Evolutionary conservation across 2,329 filamentous ascomycete species (phyloP), one percentile per base, ranked within the genome.

Genomic region (Exutisphaerella laricina): DNA sequence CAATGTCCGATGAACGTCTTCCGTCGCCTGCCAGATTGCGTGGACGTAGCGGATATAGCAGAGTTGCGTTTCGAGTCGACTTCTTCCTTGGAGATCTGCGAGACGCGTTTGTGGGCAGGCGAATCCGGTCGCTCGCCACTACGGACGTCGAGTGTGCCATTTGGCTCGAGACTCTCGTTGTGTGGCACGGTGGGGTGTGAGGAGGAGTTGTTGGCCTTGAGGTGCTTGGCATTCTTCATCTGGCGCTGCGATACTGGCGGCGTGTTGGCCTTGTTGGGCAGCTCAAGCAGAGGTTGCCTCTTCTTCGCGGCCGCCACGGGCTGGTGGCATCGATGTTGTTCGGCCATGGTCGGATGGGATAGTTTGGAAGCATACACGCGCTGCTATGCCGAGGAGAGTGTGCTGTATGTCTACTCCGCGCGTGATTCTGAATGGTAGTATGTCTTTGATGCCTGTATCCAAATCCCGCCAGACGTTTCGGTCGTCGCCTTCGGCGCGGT

Each of bases 1-100:
- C 92, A 98, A 53, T 90, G 90, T 0, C 92, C 92, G 57, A 98
- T 86, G 57, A 88, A 84, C 8, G 84, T 86, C 49, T 75, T 73
- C 4, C 73, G 69, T 40, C 58, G 62, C 40, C 71, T 73, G 20
- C 59, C 61, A 3, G 71, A 74, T 36, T 72, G 68, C 2, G 74
- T 75, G 4, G 77, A 80, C 1, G 70, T 66, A 2, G 73, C 76
- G 1, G 78, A 80, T 26, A 78, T 68, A 4, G 72, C 68, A 0
- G 75, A 72, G 53, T 71, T 63, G 35, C 71, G 67, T 54, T 78
- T 78, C 17, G 70, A 71, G 14, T 71, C 67, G 10, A 65, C 62
- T 17, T 69, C 63, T 10, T 67, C 65, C 21, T 68, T 66, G 3
- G 57, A 48, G 10, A 74, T 69, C 12, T 73, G 71, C 3, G 75